Evolutionary conservation across 495 filamentous ascomycete genomes (phyloP).

Genomic region (Hypoxylon intermedium): DNA sequence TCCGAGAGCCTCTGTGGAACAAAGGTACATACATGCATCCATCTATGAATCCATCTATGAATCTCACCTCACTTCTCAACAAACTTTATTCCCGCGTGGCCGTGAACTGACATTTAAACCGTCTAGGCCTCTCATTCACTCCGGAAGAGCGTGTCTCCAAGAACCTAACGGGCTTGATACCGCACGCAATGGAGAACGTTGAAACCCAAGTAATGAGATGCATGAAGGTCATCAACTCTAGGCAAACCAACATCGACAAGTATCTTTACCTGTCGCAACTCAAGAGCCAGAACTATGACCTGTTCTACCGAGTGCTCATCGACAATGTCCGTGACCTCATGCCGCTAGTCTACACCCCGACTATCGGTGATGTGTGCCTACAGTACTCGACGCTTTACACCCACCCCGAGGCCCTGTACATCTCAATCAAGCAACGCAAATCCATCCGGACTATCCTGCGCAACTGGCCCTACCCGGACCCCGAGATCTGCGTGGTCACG

Average conservation of each 20-base stretch:
- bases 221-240: slow-evolving; percentile 73
- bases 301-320: slow-evolving; percentile 93
- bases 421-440: slow-evolving; percentile 87
- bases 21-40: slow-evolving; percentile 57
- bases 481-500: slow-evolving; percentile 96
- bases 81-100: slow-evolving; percentile 11
- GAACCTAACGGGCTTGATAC: slow-evolving; percentile 65
- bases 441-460: slow-evolving; percentile 81
- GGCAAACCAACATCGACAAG: slow-evolving; percentile 85
- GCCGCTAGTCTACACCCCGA: slow-evolving; percentile 95
- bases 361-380: slow-evolving; percentile 94
- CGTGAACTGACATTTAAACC: slow-evolving; percentile 22
- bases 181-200: slow-evolving; percentile 62
- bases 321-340: slow-evolving; percentile 91
- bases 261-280: slow-evolving; percentile 91
- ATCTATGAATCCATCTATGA: too few species aligned
- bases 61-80: slow-evolving; percentile 11
- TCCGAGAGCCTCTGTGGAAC: slow-evolving; percentile 65
- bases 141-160: slow-evolving; percentile 62
- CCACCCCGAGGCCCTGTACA: slow-evolving; percentile 90
- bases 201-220: slow-evolving; percentile 61
- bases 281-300: slow-evolving; percentile 85
- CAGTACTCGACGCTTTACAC: slow-evolving; percentile 97
- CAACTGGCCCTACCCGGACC: slow-evolving; percentile 87
- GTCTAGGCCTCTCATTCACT: slow-evolving; percentile 61